phyloP scores from a whole-genome alignment of 2,329 filamentous ascomycete genomes.

The Albophoma yamanashiensis region DNA sequence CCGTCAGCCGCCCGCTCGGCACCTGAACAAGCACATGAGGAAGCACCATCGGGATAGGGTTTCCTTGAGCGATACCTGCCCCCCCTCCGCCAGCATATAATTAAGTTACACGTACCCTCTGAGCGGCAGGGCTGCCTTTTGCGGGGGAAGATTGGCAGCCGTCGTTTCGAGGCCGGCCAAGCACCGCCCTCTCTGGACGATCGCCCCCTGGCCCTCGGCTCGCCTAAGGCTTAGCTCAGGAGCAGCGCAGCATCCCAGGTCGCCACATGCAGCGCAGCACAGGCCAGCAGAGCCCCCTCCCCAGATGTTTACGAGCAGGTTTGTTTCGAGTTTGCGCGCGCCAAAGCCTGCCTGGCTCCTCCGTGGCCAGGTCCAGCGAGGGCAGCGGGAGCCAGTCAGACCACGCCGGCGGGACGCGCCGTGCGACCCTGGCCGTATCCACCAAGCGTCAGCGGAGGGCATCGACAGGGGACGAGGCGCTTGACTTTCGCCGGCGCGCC shows the following conservation, averaged over 20 bases:
- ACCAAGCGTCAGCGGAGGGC: not conserved
- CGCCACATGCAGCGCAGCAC: not conserved
- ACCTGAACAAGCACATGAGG: not conserved
- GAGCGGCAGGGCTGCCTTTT: not conserved
- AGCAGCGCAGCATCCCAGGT: not conserved
- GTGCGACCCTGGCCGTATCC: not conserved
- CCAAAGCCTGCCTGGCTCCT: not conserved
- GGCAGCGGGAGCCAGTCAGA: not conserved
- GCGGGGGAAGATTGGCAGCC: not conserved
- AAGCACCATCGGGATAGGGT: not conserved
- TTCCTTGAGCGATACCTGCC: not conserved
- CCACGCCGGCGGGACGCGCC: not conserved
- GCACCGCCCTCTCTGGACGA: not conserved
- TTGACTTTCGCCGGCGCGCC: not conserved
- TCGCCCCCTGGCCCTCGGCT: not conserved
- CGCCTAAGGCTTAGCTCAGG: not conserved
- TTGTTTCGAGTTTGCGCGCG: constrained; percentile 3
- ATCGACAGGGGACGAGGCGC: not conserved
- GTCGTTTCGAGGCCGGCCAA: not conserved
- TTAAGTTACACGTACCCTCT: not conserved
- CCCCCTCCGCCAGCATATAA: not conserved
- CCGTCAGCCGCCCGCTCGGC: not conserved
- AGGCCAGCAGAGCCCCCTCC: not conserved
- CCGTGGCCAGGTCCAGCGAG: not conserved
- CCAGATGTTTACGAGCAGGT: not conserved